phyloP scores from a whole-genome alignment of 2,329 filamentous ascomycete genomes.

The Penicillium sp. region DNA sequence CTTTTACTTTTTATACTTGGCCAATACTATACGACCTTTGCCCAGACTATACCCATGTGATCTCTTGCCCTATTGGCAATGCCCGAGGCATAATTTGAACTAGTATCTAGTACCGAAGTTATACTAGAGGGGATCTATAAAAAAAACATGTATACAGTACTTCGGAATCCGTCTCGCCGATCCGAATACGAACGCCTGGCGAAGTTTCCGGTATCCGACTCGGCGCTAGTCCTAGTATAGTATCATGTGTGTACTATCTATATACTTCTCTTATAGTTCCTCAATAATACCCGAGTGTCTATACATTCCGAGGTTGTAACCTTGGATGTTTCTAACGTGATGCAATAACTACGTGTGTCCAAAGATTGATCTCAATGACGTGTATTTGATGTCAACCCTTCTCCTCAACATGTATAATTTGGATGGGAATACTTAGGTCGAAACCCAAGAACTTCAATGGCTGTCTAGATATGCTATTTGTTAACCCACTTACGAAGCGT shows the following conservation, averaged over 20 bases:
- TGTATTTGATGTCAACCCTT: conserved; percentile 24
- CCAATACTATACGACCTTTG: too few species aligned
- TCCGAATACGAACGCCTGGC: not conserved
- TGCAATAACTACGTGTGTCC: not conserved
- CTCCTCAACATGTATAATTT: not conserved
- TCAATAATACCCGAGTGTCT: too few species aligned
- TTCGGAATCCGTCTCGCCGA: not conserved
- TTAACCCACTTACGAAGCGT: conserved; percentile 3
- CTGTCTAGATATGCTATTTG: conserved; percentile 8
- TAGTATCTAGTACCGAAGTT: not conserved
- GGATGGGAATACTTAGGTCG: not conserved
- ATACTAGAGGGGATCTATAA: not conserved
- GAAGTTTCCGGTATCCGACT: not conserved
- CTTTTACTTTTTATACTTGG: too few species aligned
- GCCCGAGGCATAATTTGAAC: not conserved
- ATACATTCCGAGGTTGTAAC: too few species aligned
- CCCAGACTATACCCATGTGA: not conserved
- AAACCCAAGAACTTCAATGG: not conserved
- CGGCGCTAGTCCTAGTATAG: not conserved
- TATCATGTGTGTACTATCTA: not conserved
- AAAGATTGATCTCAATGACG: conserved; percentile 4
- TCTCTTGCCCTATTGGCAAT: not conserved
- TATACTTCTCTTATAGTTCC: not conserved
- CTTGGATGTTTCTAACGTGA: not conserved
- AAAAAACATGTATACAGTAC: not conserved